Percentiles rank a stretch among this genome's conserved stretches.
These are phyloP conservation scores for Echium plantagineum DNA, from an alignment of 257 asterid species.

Conservation along the genomic window DNA sequence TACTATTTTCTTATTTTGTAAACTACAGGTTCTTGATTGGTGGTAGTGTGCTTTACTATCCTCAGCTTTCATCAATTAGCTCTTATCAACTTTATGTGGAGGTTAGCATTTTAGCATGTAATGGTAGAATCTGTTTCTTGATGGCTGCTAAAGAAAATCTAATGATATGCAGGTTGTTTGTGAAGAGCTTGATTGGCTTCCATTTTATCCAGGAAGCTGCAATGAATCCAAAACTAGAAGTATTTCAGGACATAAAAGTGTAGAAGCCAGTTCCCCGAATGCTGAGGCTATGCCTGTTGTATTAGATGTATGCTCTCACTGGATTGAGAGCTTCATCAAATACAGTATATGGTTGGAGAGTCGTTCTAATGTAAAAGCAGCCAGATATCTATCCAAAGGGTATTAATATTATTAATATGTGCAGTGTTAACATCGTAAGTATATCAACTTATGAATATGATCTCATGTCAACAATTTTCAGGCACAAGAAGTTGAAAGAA, in stretches of 20 bases:
- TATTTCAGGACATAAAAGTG: conserved; percentile 42
- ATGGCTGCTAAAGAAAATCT: conserved; percentile 14
- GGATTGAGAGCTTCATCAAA: conserved; percentile 87
- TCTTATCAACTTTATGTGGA: conserved; percentile 98
- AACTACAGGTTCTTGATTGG: conserved; percentile 78
- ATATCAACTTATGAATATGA: conserved; percentile 8
- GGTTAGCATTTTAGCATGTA: conserved; percentile 52
- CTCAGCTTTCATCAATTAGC: conserved; percentile 92
- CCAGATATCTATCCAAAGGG: conserved; percentile 87
- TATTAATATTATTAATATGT: conserved; percentile 22
- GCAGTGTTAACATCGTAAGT: conserved; percentile 4
- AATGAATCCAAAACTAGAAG: conserved; percentile 35
- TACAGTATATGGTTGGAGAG: conserved; percentile 87
- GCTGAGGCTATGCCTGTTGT: conserved; percentile 67
- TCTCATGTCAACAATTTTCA: conserved; percentile 25
- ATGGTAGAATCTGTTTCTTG: conserved; percentile 10
- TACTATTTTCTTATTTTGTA: conserved; percentile 5
- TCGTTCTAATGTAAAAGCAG: conserved; percentile 81
- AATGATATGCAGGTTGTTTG: conserved; percentile 66
- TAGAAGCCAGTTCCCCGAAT: conserved; percentile 50
- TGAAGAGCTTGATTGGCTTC: conserved; percentile 99
- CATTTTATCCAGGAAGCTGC: conserved; percentile 72
- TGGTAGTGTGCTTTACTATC: conserved; percentile 89
- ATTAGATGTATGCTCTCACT: conserved; percentile 75
- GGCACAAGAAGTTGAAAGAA: conserved; percentile 65